Conservation (phyloP, 2,329 filamentous ascomycete species). For the Laburnicola sp. region DNA sequence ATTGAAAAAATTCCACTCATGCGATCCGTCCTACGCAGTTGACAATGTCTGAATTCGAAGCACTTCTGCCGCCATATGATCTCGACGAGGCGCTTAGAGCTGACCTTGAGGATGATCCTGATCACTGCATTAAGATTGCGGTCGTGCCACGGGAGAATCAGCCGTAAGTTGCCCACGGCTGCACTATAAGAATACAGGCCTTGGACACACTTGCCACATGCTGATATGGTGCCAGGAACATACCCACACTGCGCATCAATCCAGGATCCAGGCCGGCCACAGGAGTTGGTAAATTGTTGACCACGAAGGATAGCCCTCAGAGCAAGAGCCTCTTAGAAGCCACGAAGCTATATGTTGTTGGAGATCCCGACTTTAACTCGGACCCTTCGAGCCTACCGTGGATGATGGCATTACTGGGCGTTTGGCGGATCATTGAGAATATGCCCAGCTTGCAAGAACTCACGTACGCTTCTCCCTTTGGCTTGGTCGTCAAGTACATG, state of each 20-base stretch:
- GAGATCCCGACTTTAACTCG: conserved; percentile 23
- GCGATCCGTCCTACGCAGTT: too few relatives aligned
- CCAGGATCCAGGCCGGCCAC: conserved; percentile 16
- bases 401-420: conserved; percentile 18
- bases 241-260: not conserved
- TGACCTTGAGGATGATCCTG: conserved; percentile 10
- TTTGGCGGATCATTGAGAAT: conserved; percentile 23
- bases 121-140: conserved; percentile 23
- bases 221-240: too few relatives aligned
- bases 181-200: conserved; percentile 2
- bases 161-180: too few relatives aligned
- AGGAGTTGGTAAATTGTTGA: conserved; percentile 12
- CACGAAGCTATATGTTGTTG: conserved; percentile 33
- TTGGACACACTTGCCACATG: not conserved
- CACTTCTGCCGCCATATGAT: conserved; percentile 16
- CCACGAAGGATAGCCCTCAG: not conserved
- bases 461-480: conserved; percentile 23
- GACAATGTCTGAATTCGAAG: conserved; percentile 19
- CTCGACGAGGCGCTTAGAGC: conserved; percentile 14
- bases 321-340: conserved; percentile 1
- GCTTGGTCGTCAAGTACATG: not conserved
- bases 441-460: conserved; percentile 32
- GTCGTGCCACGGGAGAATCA: conserved; percentile 4
- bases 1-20: too few relatives aligned
- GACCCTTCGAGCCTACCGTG: conserved; percentile 13